Evolutionary conservation across 768 basidiomycete genomes (phyloP).

Genomic region (Psilocybe tampanensis): DNA sequence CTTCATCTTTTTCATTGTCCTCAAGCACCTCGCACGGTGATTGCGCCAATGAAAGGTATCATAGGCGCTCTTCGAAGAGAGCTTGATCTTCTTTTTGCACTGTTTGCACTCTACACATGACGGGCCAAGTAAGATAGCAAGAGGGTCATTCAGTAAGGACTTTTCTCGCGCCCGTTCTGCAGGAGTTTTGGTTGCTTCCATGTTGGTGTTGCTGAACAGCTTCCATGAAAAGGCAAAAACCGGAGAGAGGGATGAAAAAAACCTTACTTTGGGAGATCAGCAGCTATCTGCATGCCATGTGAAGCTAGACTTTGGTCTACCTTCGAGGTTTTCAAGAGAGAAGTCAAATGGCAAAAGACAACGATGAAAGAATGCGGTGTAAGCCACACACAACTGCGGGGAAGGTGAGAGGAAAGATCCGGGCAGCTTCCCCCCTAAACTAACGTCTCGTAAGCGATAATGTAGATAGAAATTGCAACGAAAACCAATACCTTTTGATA

Average conservation of each 20-base stretch:
- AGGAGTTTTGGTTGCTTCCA: slow-evolving; percentile 27
- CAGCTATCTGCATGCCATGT: slow-evolving; percentile 22
- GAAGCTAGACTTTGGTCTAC: slow-evolving; percentile 1
- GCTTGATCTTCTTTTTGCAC: slow-evolving; percentile 61
- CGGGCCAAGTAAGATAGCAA: slow-evolving; percentile 53
- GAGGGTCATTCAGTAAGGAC: slow-evolving; percentile 52
- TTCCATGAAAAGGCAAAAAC: neutral
- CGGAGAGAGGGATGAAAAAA: slow-evolving; percentile 5
- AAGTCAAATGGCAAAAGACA: neutral
- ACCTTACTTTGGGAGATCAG: slow-evolving; percentile 19
- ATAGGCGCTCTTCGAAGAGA: slow-evolving; percentile 66
- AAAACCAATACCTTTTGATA: slow-evolving; percentile 4
- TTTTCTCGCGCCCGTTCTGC: slow-evolving; percentile 54
- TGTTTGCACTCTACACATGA: slow-evolving; percentile 55
- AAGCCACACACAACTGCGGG: slow-evolving; percentile 18
- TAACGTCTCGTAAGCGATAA: slow-evolving; percentile 15
- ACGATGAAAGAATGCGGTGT: slow-evolving; percentile 8
- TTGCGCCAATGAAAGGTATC: slow-evolving; percentile 71
- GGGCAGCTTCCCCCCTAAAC: slow-evolving; percentile 12
- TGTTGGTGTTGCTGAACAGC: slow-evolving; percentile 11
- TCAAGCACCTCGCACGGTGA: slow-evolving; percentile 62
- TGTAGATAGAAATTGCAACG: neutral
- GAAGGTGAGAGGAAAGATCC: slow-evolving; percentile 19
- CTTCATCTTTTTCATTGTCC: slow-evolving; percentile 32
- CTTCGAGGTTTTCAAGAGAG: neutral